Conservation (phyloP, 495 filamentous ascomycete species). For the Patellaria atrata region DNA sequence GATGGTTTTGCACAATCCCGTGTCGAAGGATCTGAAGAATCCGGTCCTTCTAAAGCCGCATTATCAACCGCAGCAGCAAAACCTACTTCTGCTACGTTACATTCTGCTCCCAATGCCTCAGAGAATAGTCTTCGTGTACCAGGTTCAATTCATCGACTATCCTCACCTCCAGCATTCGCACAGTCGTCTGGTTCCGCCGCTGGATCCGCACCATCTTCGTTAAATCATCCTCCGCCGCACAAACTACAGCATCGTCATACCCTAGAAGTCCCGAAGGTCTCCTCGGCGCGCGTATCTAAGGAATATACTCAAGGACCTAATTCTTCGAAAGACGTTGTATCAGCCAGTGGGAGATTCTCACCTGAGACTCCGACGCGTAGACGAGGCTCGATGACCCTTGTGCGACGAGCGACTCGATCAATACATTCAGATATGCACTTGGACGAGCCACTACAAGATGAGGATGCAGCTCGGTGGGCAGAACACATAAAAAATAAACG, state of each 20-base stretch:
- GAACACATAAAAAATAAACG: constrained; percentile 84
- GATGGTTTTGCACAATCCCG: too few species aligned
- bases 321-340: constrained; percentile 48
- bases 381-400: constrained; percentile 69
- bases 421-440: constrained; percentile 68
- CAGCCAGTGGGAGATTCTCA: constrained; percentile 70
- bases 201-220: constrained; percentile 32
- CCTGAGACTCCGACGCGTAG: constrained; percentile 49
- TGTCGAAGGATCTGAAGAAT: too few species aligned
- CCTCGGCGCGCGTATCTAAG: constrained; percentile 39
- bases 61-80: too few species aligned
- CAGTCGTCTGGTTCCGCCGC: constrained; percentile 29
- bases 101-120: neutral
- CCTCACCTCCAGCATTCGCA: constrained; percentile 54
- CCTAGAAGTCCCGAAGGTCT: constrained; percentile 62
- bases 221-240: constrained; percentile 30
- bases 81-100: too few species aligned
- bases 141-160: constrained; percentile 50
- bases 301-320: constrained; percentile 37
- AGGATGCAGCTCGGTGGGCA: constrained; percentile 82
- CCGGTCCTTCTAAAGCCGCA: too few species aligned
- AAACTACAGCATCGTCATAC: constrained; percentile 74
- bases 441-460: constrained; percentile 75
- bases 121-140: constrained; percentile 22
- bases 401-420: constrained; percentile 65